These are phyloP conservation scores for Geranium rotundifolium DNA, from an alignment of 345 rosid species.

Conservation along the genomic window DNA sequence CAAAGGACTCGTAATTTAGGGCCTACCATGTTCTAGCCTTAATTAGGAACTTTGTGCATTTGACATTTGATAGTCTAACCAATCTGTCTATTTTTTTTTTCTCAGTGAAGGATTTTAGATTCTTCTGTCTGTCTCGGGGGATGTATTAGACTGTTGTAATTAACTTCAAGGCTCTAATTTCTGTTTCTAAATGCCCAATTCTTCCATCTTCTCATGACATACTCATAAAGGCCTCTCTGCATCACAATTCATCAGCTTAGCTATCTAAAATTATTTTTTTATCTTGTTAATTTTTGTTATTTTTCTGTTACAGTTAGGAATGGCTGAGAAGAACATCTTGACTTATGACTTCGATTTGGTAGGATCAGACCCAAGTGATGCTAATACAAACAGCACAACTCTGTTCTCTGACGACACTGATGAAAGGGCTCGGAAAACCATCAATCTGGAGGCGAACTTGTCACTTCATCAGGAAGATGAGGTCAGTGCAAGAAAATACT, in stretches of 20 bases:
- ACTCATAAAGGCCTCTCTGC: no score
- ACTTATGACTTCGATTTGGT: constrained; percentile 77
- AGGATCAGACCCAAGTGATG: constrained; percentile 92
- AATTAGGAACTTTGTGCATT: no score
- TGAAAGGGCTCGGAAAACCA: constrained; percentile 57
- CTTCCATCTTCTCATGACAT: no score
- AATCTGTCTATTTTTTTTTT: no score
- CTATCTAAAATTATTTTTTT: background rate
- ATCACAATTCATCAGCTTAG: background rate
- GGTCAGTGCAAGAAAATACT: constrained; percentile 31
- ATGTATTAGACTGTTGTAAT: no score
- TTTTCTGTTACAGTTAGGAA: constrained; percentile 68
- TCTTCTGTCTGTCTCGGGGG: no score
- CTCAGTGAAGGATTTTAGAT: no score
- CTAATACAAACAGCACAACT: constrained; percentile 77
- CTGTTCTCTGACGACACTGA: constrained; percentile 93
- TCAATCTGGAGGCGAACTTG: constrained; percentile 43
- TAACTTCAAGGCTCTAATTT: no score
- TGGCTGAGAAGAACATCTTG: constrained; percentile 82
- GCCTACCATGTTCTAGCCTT: no score
- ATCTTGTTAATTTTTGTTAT: constrained; percentile 1
- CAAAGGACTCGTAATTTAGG: no score
- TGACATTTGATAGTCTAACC: no score
- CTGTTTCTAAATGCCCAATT: no score
- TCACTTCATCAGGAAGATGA: constrained; percentile 58